Evolutionary conservation across 1,284 basidiomycete species (phyloP), one percentile per base, ranked within the genome.

Genomic region (Pseudozyma pruni): DNA sequence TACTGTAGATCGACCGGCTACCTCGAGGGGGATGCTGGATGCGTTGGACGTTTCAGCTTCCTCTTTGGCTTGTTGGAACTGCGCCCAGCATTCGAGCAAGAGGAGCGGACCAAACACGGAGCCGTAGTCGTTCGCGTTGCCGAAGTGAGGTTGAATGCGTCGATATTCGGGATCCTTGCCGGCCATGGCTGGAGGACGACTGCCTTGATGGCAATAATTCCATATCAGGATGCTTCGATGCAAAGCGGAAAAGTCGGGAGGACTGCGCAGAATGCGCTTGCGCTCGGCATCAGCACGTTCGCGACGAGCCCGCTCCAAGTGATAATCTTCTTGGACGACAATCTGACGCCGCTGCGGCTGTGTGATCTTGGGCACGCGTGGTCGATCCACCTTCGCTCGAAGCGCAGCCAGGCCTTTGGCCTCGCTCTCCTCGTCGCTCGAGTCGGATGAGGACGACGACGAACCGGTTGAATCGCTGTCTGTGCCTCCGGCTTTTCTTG

Each of bases 1-100:
- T 6, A 75, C 74, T 2, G 58, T 62, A 13, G 72, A 68, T 1
- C 76, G 56, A 19, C 64, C 64, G 10, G 61, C 62, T 16, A 78
- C 57, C 35, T 74, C 72, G 22, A 75, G 42, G 16, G 60, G 51
- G 8, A 62, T 47, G 48, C 50, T 66, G n/a, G 52, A 55, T 16
- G 54, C 51, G 20, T 53, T 55, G 35, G 85, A 85, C 6, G 62
- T 60, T 9, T 78, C 76, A 50, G 89, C 87, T 55, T 91, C 89
- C 75, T 92, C 82, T 47, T 78, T 90, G 27, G 92, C 88, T 79
- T 92, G 87, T 32, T 85, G 79, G 54, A 98, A 87, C 78, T 97
- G 93, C 27, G 91, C 89, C 94, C 96, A 98, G 67, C 91, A 90
- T 83, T 98, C 96, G 60, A 92, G 86, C 29, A 94, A 84, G 22